Conservation (phyloP, 768 basidiomycete genomes). For the Mrakia hoshinonis region DNA sequence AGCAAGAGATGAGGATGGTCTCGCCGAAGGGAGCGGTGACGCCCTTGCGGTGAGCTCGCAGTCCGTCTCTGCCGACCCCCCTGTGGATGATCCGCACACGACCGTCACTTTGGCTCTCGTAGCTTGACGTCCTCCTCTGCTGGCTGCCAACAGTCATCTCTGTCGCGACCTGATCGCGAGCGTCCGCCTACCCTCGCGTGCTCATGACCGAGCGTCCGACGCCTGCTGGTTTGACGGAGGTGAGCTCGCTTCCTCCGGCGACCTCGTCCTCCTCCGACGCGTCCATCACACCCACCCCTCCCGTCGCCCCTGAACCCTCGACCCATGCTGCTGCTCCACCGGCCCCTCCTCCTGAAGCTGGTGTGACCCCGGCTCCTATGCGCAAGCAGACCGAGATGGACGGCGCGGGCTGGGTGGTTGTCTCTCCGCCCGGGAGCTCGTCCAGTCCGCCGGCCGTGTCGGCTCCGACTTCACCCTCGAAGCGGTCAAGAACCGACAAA, state of each 20-base stretch:
- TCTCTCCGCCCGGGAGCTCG: not conserved
- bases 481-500: not conserved
- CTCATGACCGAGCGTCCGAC: no score
- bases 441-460: not conserved
- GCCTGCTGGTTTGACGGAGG: no score
- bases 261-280: not conserved
- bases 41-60: not conserved
- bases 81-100: not conserved
- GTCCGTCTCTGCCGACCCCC: not conserved
- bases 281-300: not conserved
- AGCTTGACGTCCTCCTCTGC: not conserved
- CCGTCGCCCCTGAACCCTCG: not conserved
- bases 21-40: no score
- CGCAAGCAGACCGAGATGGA: not conserved
- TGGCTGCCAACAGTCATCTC: not conserved
- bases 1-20: not conserved
- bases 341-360: not conserved
- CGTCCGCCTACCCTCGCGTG: no score
- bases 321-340: not conserved
- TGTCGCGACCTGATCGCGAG: not conserved
- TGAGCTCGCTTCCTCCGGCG: no score
- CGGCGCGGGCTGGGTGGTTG: not conserved
- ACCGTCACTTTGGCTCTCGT: not conserved
- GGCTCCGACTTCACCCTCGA: not conserved
- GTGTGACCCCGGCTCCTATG: not conserved